These are phyloP conservation scores for Aspergillus uvarum DNA, from an alignment of 2,329 filamentous ascomycete species.

Conservation along the genomic window DNA sequence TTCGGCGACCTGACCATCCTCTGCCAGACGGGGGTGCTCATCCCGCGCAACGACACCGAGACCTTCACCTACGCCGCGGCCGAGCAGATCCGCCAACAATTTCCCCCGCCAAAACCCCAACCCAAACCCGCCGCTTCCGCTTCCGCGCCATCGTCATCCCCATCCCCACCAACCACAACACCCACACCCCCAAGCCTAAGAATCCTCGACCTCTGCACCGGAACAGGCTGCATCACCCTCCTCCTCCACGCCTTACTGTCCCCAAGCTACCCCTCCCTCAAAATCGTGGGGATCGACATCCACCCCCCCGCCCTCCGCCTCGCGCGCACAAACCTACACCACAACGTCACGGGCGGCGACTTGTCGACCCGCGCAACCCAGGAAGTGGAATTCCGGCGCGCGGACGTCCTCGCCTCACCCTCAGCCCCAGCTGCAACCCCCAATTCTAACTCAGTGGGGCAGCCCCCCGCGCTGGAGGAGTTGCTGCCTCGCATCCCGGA, in stretches of 20 bases:
- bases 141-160: not conserved
- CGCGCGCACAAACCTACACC: not conserved
- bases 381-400: not conserved
- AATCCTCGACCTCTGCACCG: not conserved
- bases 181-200: not conserved
- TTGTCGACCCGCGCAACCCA: not conserved
- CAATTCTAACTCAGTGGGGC: too few relatives aligned
- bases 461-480: not conserved
- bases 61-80: not conserved
- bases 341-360: not conserved
- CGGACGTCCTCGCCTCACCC: not conserved
- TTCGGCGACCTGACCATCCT: slow-evolving; percentile 80
- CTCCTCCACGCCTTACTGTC: not conserved
- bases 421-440: too few relatives aligned
- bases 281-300: not conserved
- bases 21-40: slow-evolving; percentile 76
- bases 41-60: slow-evolving; percentile 54
- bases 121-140: too few relatives aligned
- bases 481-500: not conserved
- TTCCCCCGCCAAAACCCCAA: not conserved
- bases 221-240: not conserved
- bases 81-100: not conserved
- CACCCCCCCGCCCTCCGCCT: not conserved
- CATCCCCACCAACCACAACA: not conserved
- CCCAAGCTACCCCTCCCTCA: not conserved